phyloP scores from a whole-genome alignment of 345 rosid species.

The Odontarrhena argentea region DNA sequence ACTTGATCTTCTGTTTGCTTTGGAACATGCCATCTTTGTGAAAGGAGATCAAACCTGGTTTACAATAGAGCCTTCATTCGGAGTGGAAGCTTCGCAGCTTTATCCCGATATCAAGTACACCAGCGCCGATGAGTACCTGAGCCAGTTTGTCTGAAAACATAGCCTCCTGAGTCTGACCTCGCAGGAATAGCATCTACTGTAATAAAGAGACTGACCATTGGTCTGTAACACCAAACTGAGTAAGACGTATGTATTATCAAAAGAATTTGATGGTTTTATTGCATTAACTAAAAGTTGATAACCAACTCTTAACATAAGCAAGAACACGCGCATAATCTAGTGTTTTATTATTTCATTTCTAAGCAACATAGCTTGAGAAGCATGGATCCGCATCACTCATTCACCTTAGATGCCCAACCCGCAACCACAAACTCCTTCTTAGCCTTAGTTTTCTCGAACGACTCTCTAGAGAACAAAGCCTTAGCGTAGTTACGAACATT shows the following conservation, averaged over 20 bases:
- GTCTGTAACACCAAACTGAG: slow-evolving; percentile 22
- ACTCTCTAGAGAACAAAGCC: slow-evolving; percentile 59
- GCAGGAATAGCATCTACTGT: neutral
- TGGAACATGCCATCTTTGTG: slow-evolving; percentile 35
- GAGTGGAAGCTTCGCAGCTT: slow-evolving; percentile 42
- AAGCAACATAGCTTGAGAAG: slow-evolving; percentile 16
- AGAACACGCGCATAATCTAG: slow-evolving; percentile 6
- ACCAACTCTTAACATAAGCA: slow-evolving; percentile 7
- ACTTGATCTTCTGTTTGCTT: slow-evolving; percentile 30
- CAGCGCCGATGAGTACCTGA: slow-evolving; percentile 49
- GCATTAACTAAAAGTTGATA: slow-evolving; percentile 5
- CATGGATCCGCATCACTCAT: slow-evolving; percentile 23
- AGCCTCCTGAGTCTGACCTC: neutral
- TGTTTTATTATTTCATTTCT: slow-evolving; percentile 19
- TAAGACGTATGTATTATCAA: neutral
- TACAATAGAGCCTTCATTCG: slow-evolving; percentile 32
- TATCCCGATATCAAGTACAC: slow-evolving; percentile 49
- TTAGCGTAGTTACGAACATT: slow-evolving; percentile 59
- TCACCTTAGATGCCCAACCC: slow-evolving; percentile 39
- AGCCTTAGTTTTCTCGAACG: slow-evolving; percentile 68
- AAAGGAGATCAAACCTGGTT: slow-evolving; percentile 37
- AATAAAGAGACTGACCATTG: slow-evolving; percentile 21
- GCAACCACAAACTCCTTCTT: slow-evolving; percentile 35
- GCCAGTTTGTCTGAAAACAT: slow-evolving; percentile 31
- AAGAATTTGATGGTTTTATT: neutral